Percentiles rank a stretch among this genome's conserved stretches.
These are phyloP conservation scores for Trypethelium eluteriae DNA, from an alignment of 495 filamentous ascomycete genomes.

Conservation along the genomic window DNA sequence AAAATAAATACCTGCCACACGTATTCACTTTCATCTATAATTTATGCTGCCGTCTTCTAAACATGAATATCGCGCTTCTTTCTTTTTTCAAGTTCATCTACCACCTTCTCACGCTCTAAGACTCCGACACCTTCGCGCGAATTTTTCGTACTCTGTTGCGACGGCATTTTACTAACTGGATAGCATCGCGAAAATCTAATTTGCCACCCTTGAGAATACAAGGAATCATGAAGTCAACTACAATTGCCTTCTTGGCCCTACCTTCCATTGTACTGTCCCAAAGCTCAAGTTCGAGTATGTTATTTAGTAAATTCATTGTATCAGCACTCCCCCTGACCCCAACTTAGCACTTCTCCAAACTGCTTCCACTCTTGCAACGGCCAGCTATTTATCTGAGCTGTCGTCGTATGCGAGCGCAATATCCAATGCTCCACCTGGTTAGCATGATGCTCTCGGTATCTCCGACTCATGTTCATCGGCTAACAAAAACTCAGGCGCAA, in stretches of 20 bases:
- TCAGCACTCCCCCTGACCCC: background rate
- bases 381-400: slow-evolving; percentile 6
- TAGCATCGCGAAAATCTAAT: background rate
- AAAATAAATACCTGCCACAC: slow-evolving; percentile 1
- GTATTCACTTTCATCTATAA: background rate
- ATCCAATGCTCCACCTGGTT: background rate
- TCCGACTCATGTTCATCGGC: background rate
- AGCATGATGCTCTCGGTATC: background rate
- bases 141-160: background rate
- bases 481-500: slow-evolving; percentile 4
- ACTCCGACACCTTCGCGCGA: background rate
- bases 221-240: background rate
- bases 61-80: background rate
- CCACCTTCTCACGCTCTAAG: background rate
- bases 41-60: background rate
- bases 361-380: background rate
- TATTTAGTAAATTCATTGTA: background rate
- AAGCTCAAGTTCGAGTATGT: background rate
- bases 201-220: background rate
- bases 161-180: background rate
- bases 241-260: background rate
- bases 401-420: background rate
- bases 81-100: background rate
- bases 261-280: background rate
- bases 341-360: background rate